phyloP scores from a whole-genome alignment of 345 rosid genomes.

The Barbarea vulgaris region DNA sequence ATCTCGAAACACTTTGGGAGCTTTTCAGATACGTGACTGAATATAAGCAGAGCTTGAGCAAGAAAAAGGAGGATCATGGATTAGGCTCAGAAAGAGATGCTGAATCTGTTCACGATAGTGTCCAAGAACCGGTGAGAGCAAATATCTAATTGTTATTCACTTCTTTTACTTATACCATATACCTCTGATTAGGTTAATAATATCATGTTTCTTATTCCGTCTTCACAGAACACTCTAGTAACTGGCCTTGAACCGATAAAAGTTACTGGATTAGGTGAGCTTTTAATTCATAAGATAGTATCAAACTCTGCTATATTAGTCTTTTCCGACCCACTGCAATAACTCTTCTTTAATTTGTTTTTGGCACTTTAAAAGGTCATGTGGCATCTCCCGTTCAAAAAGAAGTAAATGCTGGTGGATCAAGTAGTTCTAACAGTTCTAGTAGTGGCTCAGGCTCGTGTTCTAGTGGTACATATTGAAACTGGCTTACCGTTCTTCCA shows the following conservation, averaged over 20 bases:
- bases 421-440: constrained; percentile 44
- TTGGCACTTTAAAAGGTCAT: constrained; percentile 16
- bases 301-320: constrained; percentile 8
- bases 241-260: constrained; percentile 21
- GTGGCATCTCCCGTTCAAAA: constrained; percentile 25
- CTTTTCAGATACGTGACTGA: constrained; percentile 62
- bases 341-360: constrained; percentile 8
- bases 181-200: background rate
- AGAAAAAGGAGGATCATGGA: constrained; percentile 48
- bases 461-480: constrained; percentile 41
- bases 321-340: constrained; percentile 14
- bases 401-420: constrained; percentile 36
- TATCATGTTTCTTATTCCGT: constrained; percentile 7
- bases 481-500: background rate
- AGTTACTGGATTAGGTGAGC: constrained; percentile 35
- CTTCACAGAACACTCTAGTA: constrained; percentile 33
- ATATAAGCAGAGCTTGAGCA: constrained; percentile 50
- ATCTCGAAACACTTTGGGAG: constrained; percentile 87
- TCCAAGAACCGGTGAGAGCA: constrained; percentile 51
- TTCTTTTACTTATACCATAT: constrained; percentile 13
- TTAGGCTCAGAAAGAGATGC: constrained; percentile 41
- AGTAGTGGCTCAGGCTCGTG: constrained; percentile 45
- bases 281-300: constrained; percentile 12
- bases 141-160: constrained; percentile 15
- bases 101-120: constrained; percentile 43